Evolutionary conservation across 2,329 filamentous ascomycete genomes (phyloP).

Genomic region (Aspergillus awamori): DNA sequence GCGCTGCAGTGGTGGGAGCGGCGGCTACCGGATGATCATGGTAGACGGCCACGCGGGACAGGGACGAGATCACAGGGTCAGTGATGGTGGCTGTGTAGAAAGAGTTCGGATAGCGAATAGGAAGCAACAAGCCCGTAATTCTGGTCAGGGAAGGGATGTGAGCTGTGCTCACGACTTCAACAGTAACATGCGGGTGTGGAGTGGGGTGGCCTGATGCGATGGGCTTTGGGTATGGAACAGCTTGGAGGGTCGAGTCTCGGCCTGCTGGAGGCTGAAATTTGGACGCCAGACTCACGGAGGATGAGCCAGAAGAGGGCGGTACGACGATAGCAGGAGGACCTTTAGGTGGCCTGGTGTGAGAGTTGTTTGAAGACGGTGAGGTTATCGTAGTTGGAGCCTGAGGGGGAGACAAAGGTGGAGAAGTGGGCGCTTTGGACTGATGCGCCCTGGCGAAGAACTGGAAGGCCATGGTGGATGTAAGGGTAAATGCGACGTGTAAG

Average conservation of each 20-base stretch:
- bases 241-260: slow-evolving; percentile 31
- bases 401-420: slow-evolving; percentile 28
- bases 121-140: slow-evolving; percentile 61
- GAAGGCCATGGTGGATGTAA: slow-evolving; percentile 35
- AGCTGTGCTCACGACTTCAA: slow-evolving; percentile 55
- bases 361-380: slow-evolving; percentile 18
- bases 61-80: slow-evolving; percentile 54
- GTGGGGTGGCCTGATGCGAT: slow-evolving; percentile 34
- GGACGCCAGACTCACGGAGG: slow-evolving; percentile 19
- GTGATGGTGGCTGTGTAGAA: slow-evolving; percentile 65
- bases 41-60: slow-evolving; percentile 65
- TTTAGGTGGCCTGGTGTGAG: slow-evolving; percentile 31
- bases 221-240: slow-evolving; percentile 34
- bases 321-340: slow-evolving; percentile 35
- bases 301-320: slow-evolving; percentile 27
- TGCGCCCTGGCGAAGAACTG: slow-evolving; percentile 42
- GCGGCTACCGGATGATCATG: slow-evolving; percentile 48
- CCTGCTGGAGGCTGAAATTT: slow-evolving; percentile 27
- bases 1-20: slow-evolving; percentile 21
- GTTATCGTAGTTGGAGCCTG: slow-evolving; percentile 17
- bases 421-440: slow-evolving; percentile 28
- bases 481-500: neutral
- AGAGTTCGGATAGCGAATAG: slow-evolving; percentile 62
- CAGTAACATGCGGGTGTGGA: slow-evolving; percentile 53
- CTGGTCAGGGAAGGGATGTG: slow-evolving; percentile 60